phyloP scores from a whole-genome alignment of 345 rosid species.

The Excoecaria cochinchinensis region DNA sequence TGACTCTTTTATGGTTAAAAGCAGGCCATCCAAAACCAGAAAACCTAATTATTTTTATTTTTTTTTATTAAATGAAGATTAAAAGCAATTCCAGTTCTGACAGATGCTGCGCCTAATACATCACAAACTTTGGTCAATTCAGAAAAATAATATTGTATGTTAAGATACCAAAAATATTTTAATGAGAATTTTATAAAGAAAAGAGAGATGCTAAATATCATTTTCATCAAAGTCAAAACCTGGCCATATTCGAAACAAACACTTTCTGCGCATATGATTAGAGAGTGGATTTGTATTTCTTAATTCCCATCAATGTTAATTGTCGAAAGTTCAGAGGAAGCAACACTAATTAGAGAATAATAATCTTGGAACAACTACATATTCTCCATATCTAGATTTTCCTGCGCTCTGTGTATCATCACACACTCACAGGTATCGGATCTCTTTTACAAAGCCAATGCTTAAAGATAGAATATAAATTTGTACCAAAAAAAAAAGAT shows the following conservation, averaged over 20 bases:
- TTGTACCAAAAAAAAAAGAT: not conserved
- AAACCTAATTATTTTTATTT: too few relatives aligned
- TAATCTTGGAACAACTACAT: conserved; percentile 17
- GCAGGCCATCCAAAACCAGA: too few relatives aligned
- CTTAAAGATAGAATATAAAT: conserved; percentile 13
- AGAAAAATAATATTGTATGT: not conserved
- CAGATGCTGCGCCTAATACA: not conserved
- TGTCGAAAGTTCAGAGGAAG: conserved; percentile 9
- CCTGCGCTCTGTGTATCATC: not conserved
- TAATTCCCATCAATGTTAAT: not conserved
- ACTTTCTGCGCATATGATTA: conserved; percentile 31
- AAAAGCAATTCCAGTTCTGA: too few relatives aligned
- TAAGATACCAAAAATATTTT: not conserved
- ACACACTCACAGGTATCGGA: not conserved
- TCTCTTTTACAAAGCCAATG: conserved; percentile 11
- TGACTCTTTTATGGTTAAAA: too few relatives aligned
- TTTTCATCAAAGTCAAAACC: conserved; percentile 30
- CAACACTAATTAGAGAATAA: conserved; percentile 20
- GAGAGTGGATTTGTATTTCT: conserved; percentile 14
- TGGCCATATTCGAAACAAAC: conserved; percentile 20
- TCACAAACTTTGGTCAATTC: not conserved
- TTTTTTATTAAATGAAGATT: too few relatives aligned
- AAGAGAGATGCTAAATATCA: conserved; percentile 6
- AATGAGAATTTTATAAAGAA: not conserved
- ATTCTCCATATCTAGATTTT: conserved; percentile 30